Evolutionary conservation across 2,329 filamentous ascomycete genomes (phyloP).

Genomic region (Arthrocladium fulminans): DNA sequence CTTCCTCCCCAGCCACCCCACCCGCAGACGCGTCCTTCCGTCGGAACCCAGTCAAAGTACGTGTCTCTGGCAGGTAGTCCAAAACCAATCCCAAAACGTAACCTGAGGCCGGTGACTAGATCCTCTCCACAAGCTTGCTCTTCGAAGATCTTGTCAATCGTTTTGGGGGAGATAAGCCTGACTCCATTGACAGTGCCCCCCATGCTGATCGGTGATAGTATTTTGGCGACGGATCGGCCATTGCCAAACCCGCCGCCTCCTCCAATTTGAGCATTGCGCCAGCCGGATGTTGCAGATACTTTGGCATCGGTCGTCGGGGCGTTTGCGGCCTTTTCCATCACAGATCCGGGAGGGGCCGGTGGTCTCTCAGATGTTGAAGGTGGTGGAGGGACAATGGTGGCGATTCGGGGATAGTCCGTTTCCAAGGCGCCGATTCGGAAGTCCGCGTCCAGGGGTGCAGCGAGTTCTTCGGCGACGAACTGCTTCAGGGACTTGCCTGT

Average conservation of each 20-base stretch:
- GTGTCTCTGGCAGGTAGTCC: conserved; percentile 29
- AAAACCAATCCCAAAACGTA: conserved; percentile 39
- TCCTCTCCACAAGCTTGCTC: conserved; percentile 38
- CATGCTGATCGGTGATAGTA: conserved; percentile 33
- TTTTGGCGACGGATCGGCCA: conserved; percentile 34
- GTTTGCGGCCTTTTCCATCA: conserved; percentile 26
- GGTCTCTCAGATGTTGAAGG: conserved; percentile 14
- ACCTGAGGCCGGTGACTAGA: conserved; percentile 27
- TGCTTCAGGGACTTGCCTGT: conserved; percentile 36
- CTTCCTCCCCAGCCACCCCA: conserved; percentile 43
- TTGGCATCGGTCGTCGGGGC: conserved; percentile 24
- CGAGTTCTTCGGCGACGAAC: conserved; percentile 38
- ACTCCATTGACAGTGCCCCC: conserved; percentile 28
- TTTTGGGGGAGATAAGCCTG: conserved; percentile 33
- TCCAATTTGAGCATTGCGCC: no score
- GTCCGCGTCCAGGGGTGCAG: conserved; percentile 37
- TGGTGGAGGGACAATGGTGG: conserved; percentile 27
- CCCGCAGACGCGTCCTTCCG: no score
- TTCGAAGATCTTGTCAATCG: conserved; percentile 38
- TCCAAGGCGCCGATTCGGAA: conserved; percentile 39
- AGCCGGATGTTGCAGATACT: no score
- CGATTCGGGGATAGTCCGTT: conserved; percentile 34
- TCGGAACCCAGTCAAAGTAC: conserved; percentile 26
- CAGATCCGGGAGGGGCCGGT: conserved; percentile 19
- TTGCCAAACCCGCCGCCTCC: conserved; percentile 42